Evolutionary conservation across 116 monocot genomes (phyloP), one percentile per base, ranked within the genome.

Genomic region (Phalaenopsis hybrid): DNA sequence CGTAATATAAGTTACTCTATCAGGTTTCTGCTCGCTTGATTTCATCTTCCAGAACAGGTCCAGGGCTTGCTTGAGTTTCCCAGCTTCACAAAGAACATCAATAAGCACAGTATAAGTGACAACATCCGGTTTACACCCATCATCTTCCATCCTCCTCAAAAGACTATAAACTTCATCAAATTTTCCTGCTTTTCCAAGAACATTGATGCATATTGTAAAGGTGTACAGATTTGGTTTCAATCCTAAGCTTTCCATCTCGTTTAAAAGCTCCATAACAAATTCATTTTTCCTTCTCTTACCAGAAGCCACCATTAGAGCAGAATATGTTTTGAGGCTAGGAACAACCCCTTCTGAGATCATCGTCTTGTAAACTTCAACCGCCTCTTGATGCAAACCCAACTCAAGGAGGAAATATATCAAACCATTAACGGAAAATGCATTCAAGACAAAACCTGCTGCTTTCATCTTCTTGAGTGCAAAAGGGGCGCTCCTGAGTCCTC

Each of bases 21-120:
- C 93, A 18, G 99, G 93, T 76, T 95, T 99, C 81, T 89, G 87
- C 46, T 87, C 85, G 28, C 89, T 84, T 0, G 82, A 78, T 46
- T 95, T 99, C 95, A 99, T 92, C 79, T 89, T 81, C 81, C 73
- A 83, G 57, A 99, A 99, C 84, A 99, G 79, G 12, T 90, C 79
- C 79, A 88, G 91, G 20, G 99, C 93, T 43, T 89, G 78, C 25
- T 89, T 80, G 11, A 90, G 87, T 46, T 79, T 89, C 8, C 93
- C 89, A 33, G 86, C 82, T 84, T 86, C 87, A 82, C 92, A 99
- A 17, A 99, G 91, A 85, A 88, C 81, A 43, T 87, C 82, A 44
- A 99, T 87, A 10, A 99, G 88, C 44, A 95, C 95, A 5, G 99
- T 99, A 55, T 93, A 93, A 4, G 95, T 92, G 17, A 99, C 93